phyloP scores from a whole-genome alignment of 1,139 yeast species.

The Suhomyces maxii region DNA sequence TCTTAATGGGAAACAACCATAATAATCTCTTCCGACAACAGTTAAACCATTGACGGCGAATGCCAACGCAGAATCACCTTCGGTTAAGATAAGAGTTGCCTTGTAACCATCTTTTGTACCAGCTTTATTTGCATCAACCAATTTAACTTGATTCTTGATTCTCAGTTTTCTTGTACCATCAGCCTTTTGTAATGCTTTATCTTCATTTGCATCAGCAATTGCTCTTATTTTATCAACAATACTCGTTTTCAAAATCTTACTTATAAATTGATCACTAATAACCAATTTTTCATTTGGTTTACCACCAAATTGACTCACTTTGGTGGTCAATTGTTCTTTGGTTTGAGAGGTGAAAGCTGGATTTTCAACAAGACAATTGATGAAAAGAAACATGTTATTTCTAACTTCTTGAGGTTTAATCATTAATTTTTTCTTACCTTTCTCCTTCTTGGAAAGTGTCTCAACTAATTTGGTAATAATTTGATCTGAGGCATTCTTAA shows the following conservation, averaged over 20 bases:
- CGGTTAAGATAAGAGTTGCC: slow-evolving; percentile 91
- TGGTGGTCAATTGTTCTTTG: slow-evolving; percentile 91
- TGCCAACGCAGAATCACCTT: slow-evolving; percentile 96
- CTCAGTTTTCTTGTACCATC: slow-evolving; percentile 86
- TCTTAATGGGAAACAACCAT: slow-evolving; percentile 93
- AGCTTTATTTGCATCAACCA: slow-evolving; percentile 96
- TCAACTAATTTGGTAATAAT: slow-evolving; percentile 67
- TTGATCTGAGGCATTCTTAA: slow-evolving; percentile 82
- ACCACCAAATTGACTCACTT: slow-evolving; percentile 87
- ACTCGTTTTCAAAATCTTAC: slow-evolving; percentile 70
- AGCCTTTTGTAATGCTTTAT: slow-evolving; percentile 82
- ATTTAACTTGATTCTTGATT: slow-evolving; percentile 84
- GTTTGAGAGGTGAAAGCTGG: slow-evolving; percentile 99
- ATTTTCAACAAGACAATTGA: slow-evolving; percentile 91
- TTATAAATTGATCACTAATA: slow-evolving; percentile 74
- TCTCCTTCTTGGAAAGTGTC: slow-evolving; percentile 70
- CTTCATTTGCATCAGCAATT: slow-evolving; percentile 85
- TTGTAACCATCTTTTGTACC: slow-evolving; percentile 91
- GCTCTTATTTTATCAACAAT: slow-evolving; percentile 80
- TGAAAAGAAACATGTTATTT: slow-evolving; percentile 85
- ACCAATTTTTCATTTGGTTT: slow-evolving; percentile 56
- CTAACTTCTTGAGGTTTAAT: slow-evolving; percentile 87
- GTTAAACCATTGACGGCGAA: slow-evolving; percentile 93
- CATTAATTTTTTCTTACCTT: slow-evolving; percentile 67
- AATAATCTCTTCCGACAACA: slow-evolving; percentile 92